These are phyloP conservation scores for Polygonum maritimum DNA, from an alignment of 148 eudicot genomes.

Conservation along the genomic window DNA sequence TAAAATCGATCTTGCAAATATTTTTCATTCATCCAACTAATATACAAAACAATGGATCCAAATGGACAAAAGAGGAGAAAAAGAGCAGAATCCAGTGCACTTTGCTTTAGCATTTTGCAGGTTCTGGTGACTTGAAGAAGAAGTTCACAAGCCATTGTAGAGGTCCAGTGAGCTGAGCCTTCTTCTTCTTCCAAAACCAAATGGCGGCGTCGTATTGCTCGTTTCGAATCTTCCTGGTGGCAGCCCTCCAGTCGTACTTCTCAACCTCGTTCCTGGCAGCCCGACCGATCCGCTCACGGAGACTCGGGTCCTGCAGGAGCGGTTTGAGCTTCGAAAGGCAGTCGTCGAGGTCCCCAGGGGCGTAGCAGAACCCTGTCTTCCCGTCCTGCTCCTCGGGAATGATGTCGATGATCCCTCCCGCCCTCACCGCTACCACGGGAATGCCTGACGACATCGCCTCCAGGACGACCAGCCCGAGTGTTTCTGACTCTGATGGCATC, in stretches of 20 bases:
- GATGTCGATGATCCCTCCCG: conserved; percentile 89
- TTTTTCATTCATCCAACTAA: neutral
- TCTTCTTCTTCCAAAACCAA: conserved; percentile 80
- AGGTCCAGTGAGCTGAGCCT: conserved; percentile 48
- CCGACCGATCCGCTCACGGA: conserved; percentile 54
- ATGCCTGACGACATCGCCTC: conserved; percentile 97
- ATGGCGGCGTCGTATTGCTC: conserved; percentile 79
- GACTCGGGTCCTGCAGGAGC: conserved; percentile 37
- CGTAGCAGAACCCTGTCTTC: conserved; percentile 57
- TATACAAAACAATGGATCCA: neutral
- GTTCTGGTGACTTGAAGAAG: conserved; percentile 33
- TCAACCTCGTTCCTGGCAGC: conserved; percentile 89
- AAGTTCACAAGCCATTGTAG: conserved; percentile 52
- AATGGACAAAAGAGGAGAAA: neutral
- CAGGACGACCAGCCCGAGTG: conserved; percentile 74
- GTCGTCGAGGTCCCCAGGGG: conserved; percentile 67
- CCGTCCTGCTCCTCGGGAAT: conserved; percentile 73
- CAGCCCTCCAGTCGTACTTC: conserved; percentile 91
- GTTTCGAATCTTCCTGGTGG: conserved; percentile 57
- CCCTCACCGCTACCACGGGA: conserved; percentile 92
- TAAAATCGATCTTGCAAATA: neutral
- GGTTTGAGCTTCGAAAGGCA: conserved; percentile 64
- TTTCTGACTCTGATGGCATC: conserved; percentile 96
- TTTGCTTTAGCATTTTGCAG: neutral
- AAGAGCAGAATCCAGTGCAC: neutral